These are phyloP conservation scores for Beauveria sp. DNA, from an alignment of 2,329 filamentous ascomycete genomes.

Conservation along the genomic window DNA sequence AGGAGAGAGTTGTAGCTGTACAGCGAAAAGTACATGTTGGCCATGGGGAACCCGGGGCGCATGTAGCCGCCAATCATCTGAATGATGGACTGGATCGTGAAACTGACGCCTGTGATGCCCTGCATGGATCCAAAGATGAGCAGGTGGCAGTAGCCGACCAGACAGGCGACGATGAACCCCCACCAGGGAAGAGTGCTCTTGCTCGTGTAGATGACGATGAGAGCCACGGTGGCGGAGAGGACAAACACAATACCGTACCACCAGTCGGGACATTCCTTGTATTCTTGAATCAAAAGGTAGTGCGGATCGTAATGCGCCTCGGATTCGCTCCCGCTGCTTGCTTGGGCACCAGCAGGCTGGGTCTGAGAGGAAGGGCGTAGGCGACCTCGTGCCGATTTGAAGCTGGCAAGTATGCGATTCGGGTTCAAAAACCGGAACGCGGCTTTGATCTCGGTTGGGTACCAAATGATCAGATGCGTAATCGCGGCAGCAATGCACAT, in stretches of 20 bases:
- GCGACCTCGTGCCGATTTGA: not conserved
- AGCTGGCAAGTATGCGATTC: not conserved
- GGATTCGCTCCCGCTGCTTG: conserved; percentile 12
- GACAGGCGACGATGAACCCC: conserved; percentile 32
- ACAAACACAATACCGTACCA: conserved; percentile 33
- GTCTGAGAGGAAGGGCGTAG: not conserved
- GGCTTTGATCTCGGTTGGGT: conserved; percentile 17
- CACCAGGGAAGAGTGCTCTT: conserved; percentile 25
- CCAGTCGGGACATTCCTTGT: conserved; percentile 34
- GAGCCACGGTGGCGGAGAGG: conserved; percentile 27
- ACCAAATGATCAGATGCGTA: conserved; percentile 19
- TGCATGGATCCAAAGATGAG: conserved; percentile 33
- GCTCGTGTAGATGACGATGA: conserved; percentile 28
- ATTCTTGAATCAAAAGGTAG: conserved; percentile 32
- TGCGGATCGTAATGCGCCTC: conserved; percentile 28
- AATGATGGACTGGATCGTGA: conserved; percentile 29
- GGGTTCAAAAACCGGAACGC: conserved; percentile 15
- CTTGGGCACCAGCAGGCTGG: not conserved
- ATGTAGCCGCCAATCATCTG: conserved; percentile 44
- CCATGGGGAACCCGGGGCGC: conserved; percentile 30
- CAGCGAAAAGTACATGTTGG: conserved; percentile 37
- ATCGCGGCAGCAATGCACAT: conserved; percentile 39
- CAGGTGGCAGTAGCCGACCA: conserved; percentile 28
- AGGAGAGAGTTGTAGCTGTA: conserved; percentile 26
- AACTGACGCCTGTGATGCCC: conserved; percentile 32